Evolutionary conservation across 768 basidiomycete species (phyloP).

Genomic region (Chalciporus sphaerocephalus): DNA sequence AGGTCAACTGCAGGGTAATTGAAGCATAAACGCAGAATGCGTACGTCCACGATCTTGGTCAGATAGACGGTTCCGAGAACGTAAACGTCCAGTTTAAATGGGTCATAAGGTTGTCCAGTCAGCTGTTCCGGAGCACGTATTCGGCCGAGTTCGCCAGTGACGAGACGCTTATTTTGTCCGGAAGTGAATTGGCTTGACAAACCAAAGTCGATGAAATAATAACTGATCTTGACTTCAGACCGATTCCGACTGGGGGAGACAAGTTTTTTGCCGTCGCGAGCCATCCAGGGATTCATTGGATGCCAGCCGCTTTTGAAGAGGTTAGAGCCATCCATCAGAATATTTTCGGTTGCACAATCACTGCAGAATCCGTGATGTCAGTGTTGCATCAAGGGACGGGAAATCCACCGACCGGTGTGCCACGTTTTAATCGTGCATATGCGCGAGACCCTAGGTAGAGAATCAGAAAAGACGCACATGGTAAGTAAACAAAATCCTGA

Average conservation of each 20-base stretch:
- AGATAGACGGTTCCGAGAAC: conserved; percentile 21
- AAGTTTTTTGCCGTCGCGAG: conserved; percentile 8
- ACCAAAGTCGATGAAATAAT: conserved; percentile 34
- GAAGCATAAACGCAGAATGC: too few species aligned
- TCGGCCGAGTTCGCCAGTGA: conserved; percentile 6
- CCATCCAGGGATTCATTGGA: conserved; percentile 5
- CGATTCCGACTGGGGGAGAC: conserved; percentile 22
- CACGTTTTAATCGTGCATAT: conserved; percentile 31
- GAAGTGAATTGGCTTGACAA: conserved; percentile 27
- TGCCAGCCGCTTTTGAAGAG: conserved; percentile 25
- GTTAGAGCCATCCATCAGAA: conserved; percentile 24
- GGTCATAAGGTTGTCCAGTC: conserved; percentile 18
- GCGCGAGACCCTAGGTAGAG: conserved; percentile 27
- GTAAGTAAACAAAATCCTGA: neutral
- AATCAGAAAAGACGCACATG: neutral
- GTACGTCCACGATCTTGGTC: conserved; percentile 9
- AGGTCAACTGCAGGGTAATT: too few species aligned
- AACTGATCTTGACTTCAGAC: conserved; percentile 22
- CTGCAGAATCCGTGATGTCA: conserved; percentile 7
- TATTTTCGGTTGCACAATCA: conserved; percentile 24
- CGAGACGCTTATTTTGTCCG: neutral
- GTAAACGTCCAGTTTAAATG: conserved; percentile 25
- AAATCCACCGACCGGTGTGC: conserved; percentile 30
- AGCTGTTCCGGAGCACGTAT: conserved; percentile 19
- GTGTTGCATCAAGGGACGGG: neutral